These are phyloP conservation scores for Tolypocladium capitatum DNA, from an alignment of 2,329 filamentous ascomycete species.

Conservation along the genomic window DNA sequence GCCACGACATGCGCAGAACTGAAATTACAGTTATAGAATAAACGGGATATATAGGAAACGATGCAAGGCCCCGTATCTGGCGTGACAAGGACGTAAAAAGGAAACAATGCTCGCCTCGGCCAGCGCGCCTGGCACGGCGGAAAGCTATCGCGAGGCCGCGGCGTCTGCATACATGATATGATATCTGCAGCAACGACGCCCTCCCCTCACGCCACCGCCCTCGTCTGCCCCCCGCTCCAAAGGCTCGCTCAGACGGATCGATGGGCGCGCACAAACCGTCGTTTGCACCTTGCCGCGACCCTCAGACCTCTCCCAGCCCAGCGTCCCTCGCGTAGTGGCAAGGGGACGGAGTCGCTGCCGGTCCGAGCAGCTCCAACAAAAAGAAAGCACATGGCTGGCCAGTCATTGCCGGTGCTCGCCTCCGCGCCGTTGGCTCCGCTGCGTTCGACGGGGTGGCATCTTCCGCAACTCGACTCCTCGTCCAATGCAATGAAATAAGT, in stretches of 20 bases:
- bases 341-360: not conserved
- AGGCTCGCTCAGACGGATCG: not conserved
- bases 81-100: constrained; percentile 1
- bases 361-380: constrained; percentile 3
- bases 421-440: constrained; percentile 4
- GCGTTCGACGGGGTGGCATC: too few relatives aligned
- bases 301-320: not conserved
- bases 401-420: constrained; percentile 1
- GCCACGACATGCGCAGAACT: not conserved
- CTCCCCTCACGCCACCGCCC: constrained; percentile 2
- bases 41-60: constrained; percentile 8
- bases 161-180: constrained; percentile 5
- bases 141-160: constrained; percentile 1
- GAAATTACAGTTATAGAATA: constrained; percentile 10
- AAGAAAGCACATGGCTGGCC: constrained; percentile 4
- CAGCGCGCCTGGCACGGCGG: not conserved
- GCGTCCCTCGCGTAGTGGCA: not conserved
- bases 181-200: constrained; percentile 3
- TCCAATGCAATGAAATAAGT: constrained; percentile 22
- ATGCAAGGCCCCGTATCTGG: constrained; percentile 3
- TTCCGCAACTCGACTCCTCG: constrained; percentile 19
- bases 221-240: not conserved
- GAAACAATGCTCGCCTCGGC: not conserved
- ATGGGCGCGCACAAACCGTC: not conserved
- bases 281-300: not conserved